Base-by-base conservation (phyloP, 2,329 filamentous ascomycete species). In the Fusarium buharicum region DNA sequence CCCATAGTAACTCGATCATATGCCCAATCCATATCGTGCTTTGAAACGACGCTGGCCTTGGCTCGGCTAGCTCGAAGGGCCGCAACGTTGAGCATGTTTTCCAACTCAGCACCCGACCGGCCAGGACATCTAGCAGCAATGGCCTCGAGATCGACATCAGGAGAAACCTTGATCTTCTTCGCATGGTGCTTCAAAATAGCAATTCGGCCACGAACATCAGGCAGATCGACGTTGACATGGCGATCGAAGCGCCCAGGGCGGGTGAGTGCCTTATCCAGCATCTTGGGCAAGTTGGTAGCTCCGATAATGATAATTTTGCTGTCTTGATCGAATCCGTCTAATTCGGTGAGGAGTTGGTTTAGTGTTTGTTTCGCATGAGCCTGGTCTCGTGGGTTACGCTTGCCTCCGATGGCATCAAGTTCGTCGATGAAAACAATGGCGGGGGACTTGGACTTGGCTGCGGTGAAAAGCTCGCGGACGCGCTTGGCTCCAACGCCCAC, bases 1-100 rank as follows among this genome's bases (percentile, higher is more conserved):
- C 95, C 95, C 92, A 99, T 97, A 75, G 97, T 90, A 50, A 99
- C 91, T 79, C 95, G 95, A 80, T 99, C 95, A 78, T 96, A 98
- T 54, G 95, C 95, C 93, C 94, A 99, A 69, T 97, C 93, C 64
- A 98, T 89, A 72, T 98, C 93, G 30, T 84, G 78, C 76, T 92
- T 90, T 12, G 85, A 84, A 49, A 99, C 91, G 40, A 89, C 84
- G 56, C 82, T 82, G 34, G 90, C 85, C 78, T 93, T 95, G 67
- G 91, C 85, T 75, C 95, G 92, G 71, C 92, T 96, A n/a, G 95
- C 95, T 71, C 90, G 92, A 38, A 99, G 90, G 18, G 95, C 95
- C 28, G 95, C 95, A 74, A 97, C 92, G 77, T 99, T 99, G 73
- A 97, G 90, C 69, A 99, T 87, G 74, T 97, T 99, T 78, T 98